phyloP scores from a whole-genome alignment of 768 basidiomycete species.

The Cantharellus anzutake region DNA sequence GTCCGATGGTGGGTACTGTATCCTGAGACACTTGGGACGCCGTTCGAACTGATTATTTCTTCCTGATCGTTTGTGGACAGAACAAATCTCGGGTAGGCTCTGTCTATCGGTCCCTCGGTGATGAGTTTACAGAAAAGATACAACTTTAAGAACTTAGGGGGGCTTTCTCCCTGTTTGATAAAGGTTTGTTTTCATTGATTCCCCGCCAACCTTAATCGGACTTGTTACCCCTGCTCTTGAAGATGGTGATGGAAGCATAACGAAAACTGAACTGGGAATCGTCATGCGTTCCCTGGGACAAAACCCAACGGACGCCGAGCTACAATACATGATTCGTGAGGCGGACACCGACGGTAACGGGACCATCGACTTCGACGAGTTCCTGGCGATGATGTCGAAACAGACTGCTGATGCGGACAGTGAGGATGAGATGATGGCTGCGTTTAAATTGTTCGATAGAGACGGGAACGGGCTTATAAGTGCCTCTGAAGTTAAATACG shows the following conservation, averaged over 20 bases:
- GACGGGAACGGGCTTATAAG: slow-evolving; percentile 27
- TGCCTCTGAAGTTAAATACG: slow-evolving; percentile 27
- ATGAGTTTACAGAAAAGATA: slow-evolving; percentile 3
- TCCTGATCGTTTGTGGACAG: slow-evolving; percentile 21
- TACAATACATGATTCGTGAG: slow-evolving; percentile 32
- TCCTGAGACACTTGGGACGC: neutral
- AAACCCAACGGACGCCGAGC: slow-evolving; percentile 29
- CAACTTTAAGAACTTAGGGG: slow-evolving; percentile 24
- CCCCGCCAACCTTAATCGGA: neutral
- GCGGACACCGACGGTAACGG: slow-evolving; percentile 31
- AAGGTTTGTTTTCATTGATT: slow-evolving; percentile 13
- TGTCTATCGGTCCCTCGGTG: slow-evolving; percentile 10
- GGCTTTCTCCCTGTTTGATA: slow-evolving; percentile 29
- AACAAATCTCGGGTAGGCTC: slow-evolving; percentile 67
- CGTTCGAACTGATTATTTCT: neutral
- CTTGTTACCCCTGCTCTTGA: neutral
- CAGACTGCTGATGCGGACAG: slow-evolving; percentile 28
- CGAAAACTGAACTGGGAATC: slow-evolving; percentile 28
- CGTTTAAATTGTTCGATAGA: slow-evolving; percentile 33
- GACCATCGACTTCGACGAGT: slow-evolving; percentile 28
- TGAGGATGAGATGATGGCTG: slow-evolving; percentile 29
- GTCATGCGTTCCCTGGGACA: slow-evolving; percentile 31
- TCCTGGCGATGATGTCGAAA: slow-evolving; percentile 14
- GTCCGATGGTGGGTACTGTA: slow-evolving; percentile 18
- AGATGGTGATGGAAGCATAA: slow-evolving; percentile 32